These are phyloP conservation scores for Floccularia luteovirens DNA, from an alignment of 768 basidiomycete genomes.

Conservation along the genomic window DNA sequence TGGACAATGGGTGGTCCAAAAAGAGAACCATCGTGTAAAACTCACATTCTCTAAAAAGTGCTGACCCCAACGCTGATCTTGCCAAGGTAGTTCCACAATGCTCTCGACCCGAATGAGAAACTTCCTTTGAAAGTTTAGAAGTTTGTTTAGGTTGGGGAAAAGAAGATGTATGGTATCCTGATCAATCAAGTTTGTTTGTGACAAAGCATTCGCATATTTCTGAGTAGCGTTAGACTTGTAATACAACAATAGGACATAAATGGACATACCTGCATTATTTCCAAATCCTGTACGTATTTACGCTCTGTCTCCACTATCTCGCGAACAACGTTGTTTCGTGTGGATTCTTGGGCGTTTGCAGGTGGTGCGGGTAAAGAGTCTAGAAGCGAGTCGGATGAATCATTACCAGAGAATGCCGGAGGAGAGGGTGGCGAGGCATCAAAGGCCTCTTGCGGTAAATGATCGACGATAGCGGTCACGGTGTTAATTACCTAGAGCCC, in stretches of 20 bases:
- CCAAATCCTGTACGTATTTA: constrained; percentile 94
- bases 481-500: constrained; percentile 72
- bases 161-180: constrained; percentile 94
- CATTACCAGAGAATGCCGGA: constrained; percentile 43
- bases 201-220: constrained; percentile 85
- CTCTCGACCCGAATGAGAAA: constrained; percentile 88
- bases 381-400: constrained; percentile 53
- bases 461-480: constrained; percentile 77
- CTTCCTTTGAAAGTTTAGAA: constrained; percentile 93
- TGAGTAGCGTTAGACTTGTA: constrained; percentile 24
- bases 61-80: constrained; percentile 82
- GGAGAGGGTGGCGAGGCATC: constrained; percentile 56
- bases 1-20: constrained; percentile 13
- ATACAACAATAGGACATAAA: constrained; percentile 4
- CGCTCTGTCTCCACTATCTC: constrained; percentile 95
- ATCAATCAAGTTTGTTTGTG: constrained; percentile 79
- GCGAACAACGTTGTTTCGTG: constrained; percentile 70
- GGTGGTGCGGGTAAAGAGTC: constrained; percentile 34
- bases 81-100: constrained; percentile 76
- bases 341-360: constrained; percentile 53
- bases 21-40: constrained; percentile 33
- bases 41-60: constrained; percentile 80
- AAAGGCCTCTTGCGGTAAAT: constrained; percentile 64
- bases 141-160: constrained; percentile 90
- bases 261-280: constrained; percentile 83